Evolutionary conservation across 2,329 filamentous ascomycete genomes (phyloP).

Genomic region (Alternaria triticina): DNA sequence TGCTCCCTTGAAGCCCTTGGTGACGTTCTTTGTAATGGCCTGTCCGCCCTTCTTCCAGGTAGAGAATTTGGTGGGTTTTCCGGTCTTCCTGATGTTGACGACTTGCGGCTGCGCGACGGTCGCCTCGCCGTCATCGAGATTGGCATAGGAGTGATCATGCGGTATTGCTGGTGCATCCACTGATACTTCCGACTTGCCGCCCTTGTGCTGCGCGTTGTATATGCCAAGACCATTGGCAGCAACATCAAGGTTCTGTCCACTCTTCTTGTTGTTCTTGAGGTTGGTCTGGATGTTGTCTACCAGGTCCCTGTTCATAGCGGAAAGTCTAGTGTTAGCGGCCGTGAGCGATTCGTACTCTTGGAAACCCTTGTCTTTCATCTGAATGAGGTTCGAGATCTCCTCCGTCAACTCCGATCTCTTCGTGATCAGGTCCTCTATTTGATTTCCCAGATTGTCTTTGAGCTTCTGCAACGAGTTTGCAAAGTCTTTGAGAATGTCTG

Average conservation of each 20-base stretch:
- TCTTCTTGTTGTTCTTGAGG: slow-evolving; percentile 75
- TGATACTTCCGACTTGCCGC: slow-evolving; percentile 47
- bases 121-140: slow-evolving; percentile 65
- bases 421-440: slow-evolving; percentile 88
- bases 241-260: slow-evolving; percentile 56
- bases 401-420: slow-evolving; percentile 84
- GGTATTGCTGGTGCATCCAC: slow-evolving; percentile 50
- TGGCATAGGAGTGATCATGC: slow-evolving; percentile 49
- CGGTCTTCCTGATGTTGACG: slow-evolving; percentile 86
- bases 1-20: slow-evolving; percentile 91
- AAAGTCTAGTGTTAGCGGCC: slow-evolving; percentile 90
- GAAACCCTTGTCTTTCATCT: slow-evolving; percentile 89
- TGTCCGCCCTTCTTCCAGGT: slow-evolving; percentile 99
- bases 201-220: slow-evolving; percentile 53
- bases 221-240: slow-evolving; percentile 68
- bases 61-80: slow-evolving; percentile 94
- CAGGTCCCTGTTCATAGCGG: slow-evolving; percentile 93
- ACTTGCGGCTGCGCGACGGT: slow-evolving; percentile 81
- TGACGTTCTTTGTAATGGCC: slow-evolving; percentile 90
- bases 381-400: slow-evolving; percentile 80
- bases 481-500: slow-evolving; percentile 67
- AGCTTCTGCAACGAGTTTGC: slow-evolving; percentile 68
- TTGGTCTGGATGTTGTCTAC: slow-evolving; percentile 93
- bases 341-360: slow-evolving; percentile 96
- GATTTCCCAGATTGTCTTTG: slow-evolving; percentile 76